Percentiles rank a stretch among this genome's conserved stretches.
phyloP scores from a whole-genome alignment of 169 alveolate genomes.

The Besnoitia besnoiti region DNA sequence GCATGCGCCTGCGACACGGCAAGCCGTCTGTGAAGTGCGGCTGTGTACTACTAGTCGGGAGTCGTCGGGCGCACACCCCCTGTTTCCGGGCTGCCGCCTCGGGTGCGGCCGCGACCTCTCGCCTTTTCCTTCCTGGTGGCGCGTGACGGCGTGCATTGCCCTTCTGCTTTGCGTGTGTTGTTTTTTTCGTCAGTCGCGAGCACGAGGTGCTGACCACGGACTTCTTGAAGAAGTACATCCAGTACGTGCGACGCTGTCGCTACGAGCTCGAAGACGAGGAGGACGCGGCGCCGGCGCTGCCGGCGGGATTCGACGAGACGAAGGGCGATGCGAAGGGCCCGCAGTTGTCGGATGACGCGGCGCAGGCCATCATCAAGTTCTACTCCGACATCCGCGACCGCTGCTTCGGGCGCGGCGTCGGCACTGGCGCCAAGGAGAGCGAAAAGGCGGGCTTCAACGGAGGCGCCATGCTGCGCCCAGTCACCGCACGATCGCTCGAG shows the following conservation, averaged over 20 bases:
- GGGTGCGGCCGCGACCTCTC: too few species aligned
- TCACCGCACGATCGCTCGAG: slow-evolving; percentile 84
- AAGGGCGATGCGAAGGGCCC: slow-evolving; percentile 24
- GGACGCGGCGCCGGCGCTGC: background rate
- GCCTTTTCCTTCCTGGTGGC: too few species aligned
- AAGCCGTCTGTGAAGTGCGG: too few species aligned
- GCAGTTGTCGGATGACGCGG: slow-evolving; percentile 50
- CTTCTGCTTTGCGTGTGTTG: background rate
- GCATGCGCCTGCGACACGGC: too few species aligned
- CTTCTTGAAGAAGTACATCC: slow-evolving; percentile 33
- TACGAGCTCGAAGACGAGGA: slow-evolving; percentile 5
- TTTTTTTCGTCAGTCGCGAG: slow-evolving; percentile 1
- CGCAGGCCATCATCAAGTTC: slow-evolving; percentile 46
- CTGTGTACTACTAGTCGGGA: too few species aligned
- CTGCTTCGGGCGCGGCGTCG: slow-evolving; percentile 5
- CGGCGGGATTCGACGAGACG: background rate
- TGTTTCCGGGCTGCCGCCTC: too few species aligned
- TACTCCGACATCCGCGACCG: slow-evolving; percentile 54
- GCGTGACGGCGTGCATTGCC: too few species aligned
- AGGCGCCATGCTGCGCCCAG: slow-evolving; percentile 41
- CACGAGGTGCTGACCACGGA: slow-evolving; percentile 54
- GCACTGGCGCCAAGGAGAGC: slow-evolving; percentile 56
- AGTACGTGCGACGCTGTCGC: slow-evolving; percentile 39
- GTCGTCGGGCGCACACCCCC: too few species aligned
- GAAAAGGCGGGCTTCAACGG: slow-evolving; percentile 73